Base-by-base conservation (phyloP, 225 moss, liverwort and hornwort species). In the Takakia lepidozioides region DNA sequence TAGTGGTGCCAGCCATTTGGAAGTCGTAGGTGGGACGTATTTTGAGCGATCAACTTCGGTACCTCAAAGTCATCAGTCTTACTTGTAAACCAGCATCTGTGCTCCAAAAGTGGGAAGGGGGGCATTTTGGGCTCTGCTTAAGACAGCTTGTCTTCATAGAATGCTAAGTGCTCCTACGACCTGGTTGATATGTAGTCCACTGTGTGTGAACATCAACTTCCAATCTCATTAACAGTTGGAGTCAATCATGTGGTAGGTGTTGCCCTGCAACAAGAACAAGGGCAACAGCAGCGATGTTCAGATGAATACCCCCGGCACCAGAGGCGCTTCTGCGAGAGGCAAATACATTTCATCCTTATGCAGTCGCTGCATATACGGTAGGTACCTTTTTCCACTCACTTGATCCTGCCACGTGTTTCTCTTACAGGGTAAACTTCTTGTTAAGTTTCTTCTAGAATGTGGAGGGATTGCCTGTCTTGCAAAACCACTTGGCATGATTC, bases 281-380 rank as follows among this genome's bases (percentile, higher is more conserved):
- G 19, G 29, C 29, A 63, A 17, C 47, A 29, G 27, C 51, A 10
- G 2, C 19, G 51, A 51, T 32, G 67, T 60, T 26, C 59, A 54
- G 36, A 32, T 52, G 50, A 59, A 70, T 40, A 32, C 38, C 28
- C 38, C 48, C 64, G 15, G 80, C 78, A 48, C 81, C 85, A 24
- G 66, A 68, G 27, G 51, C 50, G 25, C 68, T 80, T 26, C 51
- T 98, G 49, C 58, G 54, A 42, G 98, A 98, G 66, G 87, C 87
- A 46, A 76, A 73, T 51, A 55, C 76, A 36, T 81, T 98, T 56
- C 87, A 91, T 68, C 78, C 81, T 6, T 87, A 85, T 48, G 74
- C 98, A 24, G 98, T 87, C 21, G 98, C 98, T 38, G 85, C 98
- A 23, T 98, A 98, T 56, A 98, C 98, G 54, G 95, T 85, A 66